phyloP scores from a whole-genome alignment of 495 filamentous ascomycete species.

The Xylaria nigripes region DNA sequence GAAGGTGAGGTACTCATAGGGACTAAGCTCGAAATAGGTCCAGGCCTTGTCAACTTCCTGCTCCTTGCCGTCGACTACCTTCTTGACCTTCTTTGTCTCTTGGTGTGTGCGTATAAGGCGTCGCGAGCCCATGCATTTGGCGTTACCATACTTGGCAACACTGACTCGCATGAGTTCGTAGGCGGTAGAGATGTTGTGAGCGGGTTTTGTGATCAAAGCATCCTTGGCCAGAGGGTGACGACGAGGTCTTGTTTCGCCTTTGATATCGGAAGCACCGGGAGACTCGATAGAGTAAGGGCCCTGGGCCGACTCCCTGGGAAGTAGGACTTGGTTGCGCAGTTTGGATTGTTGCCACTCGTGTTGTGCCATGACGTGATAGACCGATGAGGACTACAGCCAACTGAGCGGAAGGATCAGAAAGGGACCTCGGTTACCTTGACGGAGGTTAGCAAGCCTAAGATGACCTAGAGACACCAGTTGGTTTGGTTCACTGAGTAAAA shows the following conservation, averaged over 20 bases:
- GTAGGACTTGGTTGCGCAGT: constrained; percentile 47
- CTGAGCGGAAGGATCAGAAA: not conserved
- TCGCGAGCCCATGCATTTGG: constrained; percentile 74
- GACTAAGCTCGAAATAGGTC: constrained; percentile 89
- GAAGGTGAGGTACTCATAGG: constrained; percentile 80
- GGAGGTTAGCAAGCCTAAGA: not conserved
- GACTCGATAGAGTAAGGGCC: constrained; percentile 73
- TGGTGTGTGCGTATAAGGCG: constrained; percentile 75
- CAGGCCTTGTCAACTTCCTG: constrained; percentile 89
- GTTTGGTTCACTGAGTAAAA: not conserved
- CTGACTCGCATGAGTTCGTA: constrained; percentile 78
- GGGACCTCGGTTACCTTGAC: not conserved
- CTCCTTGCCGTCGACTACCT: constrained; percentile 84
- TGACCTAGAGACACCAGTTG: not conserved
- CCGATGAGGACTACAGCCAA: not conserved
- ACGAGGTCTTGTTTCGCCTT: constrained; percentile 88
- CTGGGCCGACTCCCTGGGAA: constrained; percentile 49
- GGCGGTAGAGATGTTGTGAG: constrained; percentile 68
- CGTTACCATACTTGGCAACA: constrained; percentile 77
- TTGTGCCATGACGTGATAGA: constrained; percentile 1
- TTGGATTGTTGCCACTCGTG: constrained; percentile 30
- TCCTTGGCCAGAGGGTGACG: constrained; percentile 65
- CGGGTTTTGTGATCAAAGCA: constrained; percentile 56
- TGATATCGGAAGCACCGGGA: constrained; percentile 58
- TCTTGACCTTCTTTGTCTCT: constrained; percentile 96